A percentile compares a stretch with the other conserved stretches of the same genome.
phyloP scores from a whole-genome alignment of 73 alveolate species.

The Symbiodinium pilosum region DNA sequence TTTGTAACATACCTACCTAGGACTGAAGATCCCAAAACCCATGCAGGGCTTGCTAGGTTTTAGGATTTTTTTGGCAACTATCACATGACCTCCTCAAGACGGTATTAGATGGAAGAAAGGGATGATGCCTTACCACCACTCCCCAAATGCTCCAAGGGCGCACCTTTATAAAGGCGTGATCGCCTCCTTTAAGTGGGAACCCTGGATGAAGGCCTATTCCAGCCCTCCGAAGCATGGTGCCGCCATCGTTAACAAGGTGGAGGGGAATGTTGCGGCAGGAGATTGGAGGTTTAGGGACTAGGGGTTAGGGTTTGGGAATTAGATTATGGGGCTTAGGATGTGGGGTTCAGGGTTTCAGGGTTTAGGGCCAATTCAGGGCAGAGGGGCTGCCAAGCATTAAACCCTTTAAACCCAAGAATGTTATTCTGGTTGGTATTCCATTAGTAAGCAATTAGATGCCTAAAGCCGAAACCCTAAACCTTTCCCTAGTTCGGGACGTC shows the following conservation, averaged over 20 bases:
- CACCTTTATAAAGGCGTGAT: not conserved
- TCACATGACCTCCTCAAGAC: too few species aligned
- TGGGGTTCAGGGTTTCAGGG: not conserved
- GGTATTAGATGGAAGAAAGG: too few species aligned
- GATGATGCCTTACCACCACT: too few species aligned
- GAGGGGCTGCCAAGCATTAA: not conserved
- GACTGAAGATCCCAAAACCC: too few species aligned
- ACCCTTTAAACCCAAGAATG: not conserved
- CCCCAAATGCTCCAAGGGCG: too few species aligned
- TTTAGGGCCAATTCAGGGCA: not conserved
- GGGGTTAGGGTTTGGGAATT: too few species aligned
- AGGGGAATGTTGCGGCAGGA: not conserved
- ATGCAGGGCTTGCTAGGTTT: too few species aligned
- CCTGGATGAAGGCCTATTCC: slow-evolving; percentile 57
- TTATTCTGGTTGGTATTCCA: not conserved
- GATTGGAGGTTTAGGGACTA: not conserved
- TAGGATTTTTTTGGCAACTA: too few species aligned
- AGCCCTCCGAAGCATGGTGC: slow-evolving; percentile 92
- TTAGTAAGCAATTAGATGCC: not conserved
- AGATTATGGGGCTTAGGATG: not conserved
- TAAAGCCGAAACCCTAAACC: not conserved
- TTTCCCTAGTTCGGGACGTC: too few species aligned
- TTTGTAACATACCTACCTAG: too few species aligned
- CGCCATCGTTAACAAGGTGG: slow-evolving; percentile 64
- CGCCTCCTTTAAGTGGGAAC: not conserved